Evolutionary conservation across 305 asterid genomes (phyloP), one percentile per base, ranked within the genome.

Genomic region (Euphrasia arctica): DNA sequence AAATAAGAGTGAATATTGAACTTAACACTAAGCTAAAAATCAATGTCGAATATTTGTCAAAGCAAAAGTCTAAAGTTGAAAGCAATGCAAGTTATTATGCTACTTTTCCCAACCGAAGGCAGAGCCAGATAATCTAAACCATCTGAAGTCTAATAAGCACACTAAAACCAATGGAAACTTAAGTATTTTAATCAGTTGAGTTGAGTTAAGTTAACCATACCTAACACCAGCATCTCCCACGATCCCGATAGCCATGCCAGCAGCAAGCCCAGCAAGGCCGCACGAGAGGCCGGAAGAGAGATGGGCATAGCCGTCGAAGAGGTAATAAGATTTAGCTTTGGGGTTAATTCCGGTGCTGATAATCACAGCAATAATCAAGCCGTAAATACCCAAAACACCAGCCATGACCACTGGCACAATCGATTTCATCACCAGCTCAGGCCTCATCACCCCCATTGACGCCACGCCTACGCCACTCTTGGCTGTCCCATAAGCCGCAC

Each of bases 381-480:
- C 56, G 25, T 50, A 50, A 14, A 50, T 50, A 50, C 56, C 56
- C 56, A 50, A 50, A 50, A 50, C 56, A 50, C 56, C 56, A 15
- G 56, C 56, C 56, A 50, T 50, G 9, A 50, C 56, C 14, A 50
- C 56, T 6, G 56, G 56, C 56, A 50, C 56, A 5, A 50, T 50
- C 56, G 56, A 50, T 15, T 50, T 50, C 56, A 50, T 50, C 56
- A 50, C 56, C 22, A 50, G 56, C 56, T 50, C 56, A 5, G 56
- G 56, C 56, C 56, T 14, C 56, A 50, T 50, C 56, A 50, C 56
- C 8, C 56, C 56, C 56, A 50, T 50, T 0, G 56, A 50, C 15
- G 56, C 56, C 22, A 50, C 56, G 9, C 56, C 56, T 3, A 50
- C 56, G 4, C 56, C 56, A 5, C 56, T 50, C 56, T 50, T 50